Conservation (phyloP, 257 asterid genomes). For the Solanum raphanifolium region DNA sequence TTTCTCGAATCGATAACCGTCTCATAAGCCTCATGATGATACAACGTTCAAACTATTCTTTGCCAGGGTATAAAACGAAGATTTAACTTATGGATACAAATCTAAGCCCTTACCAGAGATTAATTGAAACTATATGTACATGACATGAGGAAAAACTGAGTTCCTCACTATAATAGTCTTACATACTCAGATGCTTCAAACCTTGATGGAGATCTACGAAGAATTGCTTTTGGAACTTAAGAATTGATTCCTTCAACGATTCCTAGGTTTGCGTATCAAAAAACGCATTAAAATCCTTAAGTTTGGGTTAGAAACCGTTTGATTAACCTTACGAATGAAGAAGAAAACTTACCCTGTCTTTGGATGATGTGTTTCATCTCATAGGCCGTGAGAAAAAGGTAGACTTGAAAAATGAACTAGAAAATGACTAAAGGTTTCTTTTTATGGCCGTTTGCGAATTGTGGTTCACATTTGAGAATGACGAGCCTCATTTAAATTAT, state of each 20-base stretch:
- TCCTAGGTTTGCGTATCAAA: neutral
- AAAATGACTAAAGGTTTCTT: neutral
- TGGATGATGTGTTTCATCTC: rapidly evolving
- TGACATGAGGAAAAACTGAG: neutral
- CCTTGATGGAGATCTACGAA: neutral
- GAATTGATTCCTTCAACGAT: neutral
- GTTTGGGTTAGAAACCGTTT: neutral
- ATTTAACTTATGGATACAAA: neutral
- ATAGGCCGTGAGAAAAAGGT: too few species aligned
- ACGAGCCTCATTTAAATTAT: too few species aligned
- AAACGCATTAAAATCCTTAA: neutral
- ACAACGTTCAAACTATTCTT: neutral
- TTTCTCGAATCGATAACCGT: rapidly evolving
- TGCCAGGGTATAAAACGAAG: neutral
- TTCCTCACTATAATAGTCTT: neutral
- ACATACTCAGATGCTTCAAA: neutral
- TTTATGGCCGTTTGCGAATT: neutral
- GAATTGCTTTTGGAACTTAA: too few species aligned
- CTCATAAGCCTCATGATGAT: neutral
- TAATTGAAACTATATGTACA: too few species aligned
- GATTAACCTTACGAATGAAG: neutral
- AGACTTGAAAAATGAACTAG: rapidly evolving
- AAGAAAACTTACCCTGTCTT: neutral
- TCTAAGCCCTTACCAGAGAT: neutral
- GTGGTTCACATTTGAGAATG: neutral